These are phyloP conservation scores for Solanum ossicruentum DNA, from an alignment of 257 asterid genomes.

Conservation along the genomic window DNA sequence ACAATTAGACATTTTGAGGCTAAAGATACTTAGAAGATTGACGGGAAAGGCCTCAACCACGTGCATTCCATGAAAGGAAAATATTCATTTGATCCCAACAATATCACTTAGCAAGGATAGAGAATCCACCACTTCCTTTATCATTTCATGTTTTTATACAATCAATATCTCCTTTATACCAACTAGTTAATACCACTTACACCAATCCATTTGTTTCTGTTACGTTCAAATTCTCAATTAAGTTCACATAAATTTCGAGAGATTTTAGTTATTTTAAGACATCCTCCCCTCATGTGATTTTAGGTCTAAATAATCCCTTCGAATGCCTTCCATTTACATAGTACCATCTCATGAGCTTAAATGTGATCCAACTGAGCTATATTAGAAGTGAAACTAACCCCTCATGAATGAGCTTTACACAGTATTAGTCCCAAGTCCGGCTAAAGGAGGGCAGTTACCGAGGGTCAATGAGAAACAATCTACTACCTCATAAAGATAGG, in stretches of 20 bases:
- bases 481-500: background rate
- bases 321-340: background rate
- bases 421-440: background rate
- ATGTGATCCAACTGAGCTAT: background rate
- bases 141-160: background rate
- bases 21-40: background rate
- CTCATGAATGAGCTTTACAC: background rate
- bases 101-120: background rate
- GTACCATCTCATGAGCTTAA: background rate
- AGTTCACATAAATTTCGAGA: background rate
- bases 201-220: background rate
- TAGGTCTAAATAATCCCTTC: background rate
- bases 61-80: background rate
- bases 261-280: background rate
- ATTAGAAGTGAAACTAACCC: background rate
- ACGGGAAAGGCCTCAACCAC: background rate
- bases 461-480: background rate
- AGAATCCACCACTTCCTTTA: background rate
- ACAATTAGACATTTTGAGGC: background rate
- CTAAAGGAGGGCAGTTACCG: background rate
- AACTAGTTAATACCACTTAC: background rate
- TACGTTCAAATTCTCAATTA: background rate
- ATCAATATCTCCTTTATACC: background rate
- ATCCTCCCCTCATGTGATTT: background rate
- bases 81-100: background rate